A percentile compares a stretch with the other conserved stretches of the same genome.
Evolutionary conservation across 176 grass and related monocot species (phyloP).

Genomic region (Carex littledalei): DNA sequence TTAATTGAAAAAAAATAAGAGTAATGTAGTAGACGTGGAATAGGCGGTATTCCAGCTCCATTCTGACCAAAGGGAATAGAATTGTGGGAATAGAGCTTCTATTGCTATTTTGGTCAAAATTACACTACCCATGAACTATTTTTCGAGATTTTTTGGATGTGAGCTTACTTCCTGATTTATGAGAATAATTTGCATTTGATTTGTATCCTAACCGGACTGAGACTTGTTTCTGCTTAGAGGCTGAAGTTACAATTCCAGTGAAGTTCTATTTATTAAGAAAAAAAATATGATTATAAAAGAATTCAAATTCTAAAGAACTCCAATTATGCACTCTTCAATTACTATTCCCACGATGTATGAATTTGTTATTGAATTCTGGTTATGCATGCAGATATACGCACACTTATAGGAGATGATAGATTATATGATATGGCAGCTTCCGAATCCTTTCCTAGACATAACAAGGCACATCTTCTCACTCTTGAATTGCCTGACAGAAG

Average conservation of each 20-base stretch:
- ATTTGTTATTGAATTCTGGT: constrained; percentile 8
- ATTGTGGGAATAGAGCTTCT: background rate
- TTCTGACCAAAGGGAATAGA: background rate
- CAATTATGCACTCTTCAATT: background rate
- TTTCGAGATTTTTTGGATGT: background rate
- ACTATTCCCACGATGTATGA: background rate
- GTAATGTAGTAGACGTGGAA: background rate
- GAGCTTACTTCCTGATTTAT: constrained; percentile 1
- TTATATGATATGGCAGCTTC: constrained; percentile 73
- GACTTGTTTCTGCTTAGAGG: background rate
- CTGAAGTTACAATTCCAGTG: background rate
- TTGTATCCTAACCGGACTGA: background rate
- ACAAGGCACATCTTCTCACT: constrained; percentile 67
- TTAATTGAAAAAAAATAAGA: background rate
- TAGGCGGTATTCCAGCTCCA: background rate
- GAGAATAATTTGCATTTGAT: background rate
- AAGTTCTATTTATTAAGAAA: background rate
- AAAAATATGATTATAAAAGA: background rate
- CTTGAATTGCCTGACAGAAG: constrained; percentile 89
- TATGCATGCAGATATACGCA: constrained; percentile 56
- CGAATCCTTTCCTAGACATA: constrained; percentile 85
- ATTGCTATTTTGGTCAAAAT: background rate
- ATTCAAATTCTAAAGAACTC: background rate
- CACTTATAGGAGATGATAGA: constrained; percentile 63
- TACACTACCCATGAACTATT: background rate